These are phyloP conservation scores for Xylaria bambusicola DNA, from an alignment of 495 filamentous ascomycete species.

Conservation along the genomic window DNA sequence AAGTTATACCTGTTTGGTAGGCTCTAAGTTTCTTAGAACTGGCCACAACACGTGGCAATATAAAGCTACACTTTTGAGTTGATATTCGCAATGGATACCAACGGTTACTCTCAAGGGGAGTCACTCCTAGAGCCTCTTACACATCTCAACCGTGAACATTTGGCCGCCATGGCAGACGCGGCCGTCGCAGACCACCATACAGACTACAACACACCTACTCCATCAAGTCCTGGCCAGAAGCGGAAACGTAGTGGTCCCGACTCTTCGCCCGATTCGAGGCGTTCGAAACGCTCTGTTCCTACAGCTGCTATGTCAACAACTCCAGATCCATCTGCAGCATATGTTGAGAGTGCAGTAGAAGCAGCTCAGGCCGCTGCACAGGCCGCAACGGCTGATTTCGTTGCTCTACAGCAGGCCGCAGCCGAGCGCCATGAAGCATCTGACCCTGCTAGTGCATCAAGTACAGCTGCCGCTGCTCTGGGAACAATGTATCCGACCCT, in stretches of 20 bases:
- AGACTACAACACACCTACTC: conserved; percentile 33
- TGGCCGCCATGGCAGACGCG: conserved; percentile 45
- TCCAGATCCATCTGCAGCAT: conserved; percentile 40
- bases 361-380: conserved; percentile 50
- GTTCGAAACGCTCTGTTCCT: conserved; percentile 47
- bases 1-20: background rate
- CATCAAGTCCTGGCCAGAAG: conserved; percentile 44
- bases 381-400: conserved; percentile 48
- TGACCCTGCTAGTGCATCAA: conserved; percentile 56
- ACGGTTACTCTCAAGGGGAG: conserved; percentile 35
- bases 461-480: conserved; percentile 69
- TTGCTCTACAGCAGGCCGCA: conserved; percentile 48
- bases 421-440: conserved; percentile 48
- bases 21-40: background rate
- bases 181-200: conserved; percentile 47
- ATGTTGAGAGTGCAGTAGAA: conserved; percentile 47
- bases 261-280: conserved; percentile 45
- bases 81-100: conserved; percentile 32
- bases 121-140: conserved; percentile 37
- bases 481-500: conserved; percentile 64
- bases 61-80: conserved; percentile 19
- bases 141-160: conserved; percentile 31
- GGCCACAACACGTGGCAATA: conserved; percentile 24
- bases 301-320: conserved; percentile 39
- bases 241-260: conserved; percentile 47